Percentiles rank a stretch among this genome's conserved stretches.
Evolutionary conservation across 2,329 filamentous ascomycete species (phyloP).

Genomic region (Clonostachys rhizophaga): DNA sequence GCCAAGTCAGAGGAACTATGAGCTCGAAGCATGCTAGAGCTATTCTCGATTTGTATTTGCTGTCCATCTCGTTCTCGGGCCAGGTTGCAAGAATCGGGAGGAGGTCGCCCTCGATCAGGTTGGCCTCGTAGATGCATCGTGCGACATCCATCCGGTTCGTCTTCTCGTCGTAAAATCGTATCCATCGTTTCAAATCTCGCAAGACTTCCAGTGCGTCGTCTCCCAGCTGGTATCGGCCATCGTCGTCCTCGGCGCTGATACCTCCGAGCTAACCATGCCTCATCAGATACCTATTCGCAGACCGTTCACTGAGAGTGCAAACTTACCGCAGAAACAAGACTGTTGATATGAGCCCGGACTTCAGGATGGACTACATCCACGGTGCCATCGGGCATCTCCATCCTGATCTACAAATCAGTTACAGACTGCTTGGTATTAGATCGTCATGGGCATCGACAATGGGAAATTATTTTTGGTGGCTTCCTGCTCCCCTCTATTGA

Average conservation of each 20-base stretch:
- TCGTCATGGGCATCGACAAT: too few species aligned
- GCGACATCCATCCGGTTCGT: conserved; percentile 92
- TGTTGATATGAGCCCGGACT: conserved; percentile 89
- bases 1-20: conserved; percentile 91
- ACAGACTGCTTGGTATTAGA: too few species aligned
- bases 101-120: conserved; percentile 85
- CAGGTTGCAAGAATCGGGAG: conserved; percentile 83
- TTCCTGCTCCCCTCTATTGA: background rate
- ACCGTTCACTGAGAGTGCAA: conserved; percentile 1
- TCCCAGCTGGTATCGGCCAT: conserved; percentile 81
- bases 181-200: conserved; percentile 91
- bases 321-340: conserved; percentile 86
- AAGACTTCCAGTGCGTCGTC: conserved; percentile 90
- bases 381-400: conserved; percentile 49
- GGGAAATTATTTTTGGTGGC: background rate
- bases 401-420: conserved; percentile 16
- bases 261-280: conserved; percentile 67
- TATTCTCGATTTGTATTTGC: conserved; percentile 72
- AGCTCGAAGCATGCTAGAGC: conserved; percentile 86
- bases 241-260: conserved; percentile 64
- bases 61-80: conserved; percentile 68
- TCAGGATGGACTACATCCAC: conserved; percentile 77
- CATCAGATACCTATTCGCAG: background rate
- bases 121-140: conserved; percentile 85
- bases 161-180: conserved; percentile 91